Conservation (phyloP, 495 filamentous ascomycete genomes). For the Aspergillus avenaceus region DNA sequence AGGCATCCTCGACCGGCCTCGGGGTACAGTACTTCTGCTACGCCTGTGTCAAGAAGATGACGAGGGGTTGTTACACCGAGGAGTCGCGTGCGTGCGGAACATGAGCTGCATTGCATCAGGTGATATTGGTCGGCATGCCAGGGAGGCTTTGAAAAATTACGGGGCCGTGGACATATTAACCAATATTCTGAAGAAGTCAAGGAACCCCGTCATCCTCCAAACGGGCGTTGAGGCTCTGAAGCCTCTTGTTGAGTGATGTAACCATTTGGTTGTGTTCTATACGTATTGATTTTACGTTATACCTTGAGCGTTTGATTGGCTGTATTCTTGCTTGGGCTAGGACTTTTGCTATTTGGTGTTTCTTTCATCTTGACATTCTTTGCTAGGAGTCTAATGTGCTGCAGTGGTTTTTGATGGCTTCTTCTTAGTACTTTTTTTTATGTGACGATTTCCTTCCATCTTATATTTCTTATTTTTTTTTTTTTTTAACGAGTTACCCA, state of each 20-base stretch:
- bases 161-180: conserved; percentile 59
- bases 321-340: neutral
- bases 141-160: conserved; percentile 34
- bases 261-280: neutral
- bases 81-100: conserved; percentile 66
- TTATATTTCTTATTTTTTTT: neutral
- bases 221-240: conserved; percentile 61
- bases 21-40: conserved; percentile 67
- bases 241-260: conserved; percentile 36
- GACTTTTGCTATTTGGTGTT: neutral
- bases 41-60: conserved; percentile 70
- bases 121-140: conserved; percentile 36
- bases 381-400: no score
- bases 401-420: conserved; percentile 1
- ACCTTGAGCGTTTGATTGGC: neutral
- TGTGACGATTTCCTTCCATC: neutral
- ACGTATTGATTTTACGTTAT: neutral
- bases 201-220: conserved; percentile 60
- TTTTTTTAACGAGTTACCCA: conserved; percentile 1
- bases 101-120: conserved; percentile 38
- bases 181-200: conserved; percentile 59
- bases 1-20: conserved; percentile 61
- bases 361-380: no score
- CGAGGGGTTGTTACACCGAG: conserved; percentile 72
- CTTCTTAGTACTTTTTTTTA: neutral